These are phyloP conservation scores for Monosporozyma solicola DNA, from an alignment of 805 yeast species.

Conservation along the genomic window DNA sequence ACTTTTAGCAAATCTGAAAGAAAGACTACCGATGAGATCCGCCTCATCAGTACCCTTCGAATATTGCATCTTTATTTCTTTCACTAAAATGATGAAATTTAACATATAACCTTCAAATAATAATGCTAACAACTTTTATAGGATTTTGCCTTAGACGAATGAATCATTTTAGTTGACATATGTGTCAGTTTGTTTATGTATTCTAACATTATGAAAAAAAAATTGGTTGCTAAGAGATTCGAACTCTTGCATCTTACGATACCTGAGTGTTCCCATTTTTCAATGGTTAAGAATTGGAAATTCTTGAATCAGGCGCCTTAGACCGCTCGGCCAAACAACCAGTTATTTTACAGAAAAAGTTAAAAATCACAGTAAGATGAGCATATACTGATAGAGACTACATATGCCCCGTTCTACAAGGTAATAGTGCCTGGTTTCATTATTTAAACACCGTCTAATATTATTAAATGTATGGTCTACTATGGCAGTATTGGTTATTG, in stretches of 20 bases:
- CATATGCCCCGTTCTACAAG: too few relatives aligned
- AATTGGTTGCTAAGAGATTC: constrained; percentile 26
- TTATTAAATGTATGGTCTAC: too few relatives aligned
- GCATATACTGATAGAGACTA: too few relatives aligned
- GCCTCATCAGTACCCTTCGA: too few relatives aligned
- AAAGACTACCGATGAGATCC: too few relatives aligned
- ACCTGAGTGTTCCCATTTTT: constrained; percentile 19
- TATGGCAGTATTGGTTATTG: too few relatives aligned
- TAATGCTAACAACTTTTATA: too few relatives aligned
- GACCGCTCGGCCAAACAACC: constrained; percentile 18
- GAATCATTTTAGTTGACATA: background rate
- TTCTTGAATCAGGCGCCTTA: constrained; percentile 26
- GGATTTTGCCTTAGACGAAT: background rate
- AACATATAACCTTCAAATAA: background rate
- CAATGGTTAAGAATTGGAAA: constrained; percentile 8
- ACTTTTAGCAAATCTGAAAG: too few relatives aligned
- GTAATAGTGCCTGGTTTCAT: too few relatives aligned
- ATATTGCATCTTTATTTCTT: background rate
- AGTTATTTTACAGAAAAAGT: background rate
- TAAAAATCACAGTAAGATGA: too few relatives aligned
- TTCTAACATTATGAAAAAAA: background rate
- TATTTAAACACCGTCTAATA: too few relatives aligned
- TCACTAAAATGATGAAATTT: background rate
- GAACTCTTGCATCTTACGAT: constrained; percentile 27
- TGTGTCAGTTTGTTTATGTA: too few relatives aligned